A percentile compares a stretch with the other conserved stretches of the same genome.
phyloP scores from a whole-genome alignment of 176 grass and related monocot genomes.

The Melocanna baccifera region DNA sequence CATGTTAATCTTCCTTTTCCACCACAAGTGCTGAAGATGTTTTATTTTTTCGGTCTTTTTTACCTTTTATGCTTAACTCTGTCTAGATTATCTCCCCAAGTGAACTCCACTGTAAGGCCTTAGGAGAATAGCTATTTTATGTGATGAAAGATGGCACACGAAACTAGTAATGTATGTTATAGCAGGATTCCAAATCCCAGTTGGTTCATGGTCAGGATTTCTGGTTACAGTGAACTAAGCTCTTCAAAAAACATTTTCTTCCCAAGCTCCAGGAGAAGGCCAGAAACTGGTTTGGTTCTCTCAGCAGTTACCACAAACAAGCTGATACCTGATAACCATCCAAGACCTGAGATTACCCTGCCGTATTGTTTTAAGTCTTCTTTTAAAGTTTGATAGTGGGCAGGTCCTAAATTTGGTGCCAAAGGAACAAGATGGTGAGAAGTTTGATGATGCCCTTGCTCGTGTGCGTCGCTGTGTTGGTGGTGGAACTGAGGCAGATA shows the following conservation, averaged over 20 bases:
- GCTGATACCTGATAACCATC: conserved; percentile 12
- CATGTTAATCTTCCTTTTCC: not conserved
- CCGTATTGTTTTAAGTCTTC: conserved; percentile 19
- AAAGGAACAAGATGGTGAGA: conserved; percentile 81
- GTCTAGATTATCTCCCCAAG: not conserved
- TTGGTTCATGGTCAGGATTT: conserved; percentile 19
- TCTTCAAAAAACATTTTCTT: not conserved
- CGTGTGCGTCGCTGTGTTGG: conserved; percentile 85
- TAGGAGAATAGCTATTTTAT: not conserved
- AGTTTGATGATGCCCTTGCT: conserved; percentile 71
- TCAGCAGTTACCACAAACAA: not conserved
- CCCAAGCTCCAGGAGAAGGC: not conserved
- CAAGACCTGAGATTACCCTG: not conserved
- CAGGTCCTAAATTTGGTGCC: conserved; percentile 82
- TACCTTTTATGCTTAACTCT: not conserved
- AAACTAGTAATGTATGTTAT: not conserved
- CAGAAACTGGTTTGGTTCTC: not conserved
- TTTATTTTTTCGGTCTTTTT: not conserved
- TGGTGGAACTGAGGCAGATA: conserved; percentile 63
- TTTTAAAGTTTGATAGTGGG: conserved; percentile 19
- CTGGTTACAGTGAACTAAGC: not conserved
- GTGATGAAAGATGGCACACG: not conserved
- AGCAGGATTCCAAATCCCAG: conserved; percentile 17
- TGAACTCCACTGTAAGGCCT: not conserved
- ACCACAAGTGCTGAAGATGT: not conserved